Percentiles rank a stretch among this genome's conserved stretches.
Conservation (phyloP, 2,329 filamentous ascomycete species). For the Penicillium sp. region DNA sequence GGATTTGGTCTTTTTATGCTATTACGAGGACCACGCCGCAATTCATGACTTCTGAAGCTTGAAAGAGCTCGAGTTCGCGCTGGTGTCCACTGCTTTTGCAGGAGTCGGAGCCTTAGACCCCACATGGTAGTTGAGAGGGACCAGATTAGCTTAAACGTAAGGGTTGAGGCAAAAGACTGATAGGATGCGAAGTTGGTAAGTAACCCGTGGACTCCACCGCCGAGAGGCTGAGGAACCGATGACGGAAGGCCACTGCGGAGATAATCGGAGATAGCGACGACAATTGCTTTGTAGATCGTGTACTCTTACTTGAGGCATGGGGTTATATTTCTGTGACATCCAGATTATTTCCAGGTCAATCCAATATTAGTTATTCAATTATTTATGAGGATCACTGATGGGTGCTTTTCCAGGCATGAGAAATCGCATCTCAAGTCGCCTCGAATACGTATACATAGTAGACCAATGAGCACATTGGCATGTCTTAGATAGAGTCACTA, state of each 20-base stretch:
- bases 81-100: conserved; percentile 18
- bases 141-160: neutral
- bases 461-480: neutral
- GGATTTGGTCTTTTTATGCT: conserved; percentile 25
- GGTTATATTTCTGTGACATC: neutral
- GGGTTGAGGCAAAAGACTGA: neutral
- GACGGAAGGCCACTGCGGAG: conserved; percentile 23
- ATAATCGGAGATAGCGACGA: conserved; percentile 32
- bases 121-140: conserved; percentile 24
- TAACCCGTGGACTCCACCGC: neutral
- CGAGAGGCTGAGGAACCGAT: conserved; percentile 3
- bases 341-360: neutral
- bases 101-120: conserved; percentile 23
- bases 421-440: neutral
- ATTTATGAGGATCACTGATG: too few relatives aligned
- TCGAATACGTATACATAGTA: neutral
- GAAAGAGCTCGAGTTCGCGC: conserved; percentile 23
- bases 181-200: neutral
- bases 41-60: conserved; percentile 25
- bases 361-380: neutral
- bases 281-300: neutral
- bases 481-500: neutral
- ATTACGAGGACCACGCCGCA: conserved; percentile 30
- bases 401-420: neutral
- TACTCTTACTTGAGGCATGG: neutral